Base-by-base conservation (phyloP, 2,329 filamentous ascomycete genomes). In the Epichloe brachyelytri region DNA sequence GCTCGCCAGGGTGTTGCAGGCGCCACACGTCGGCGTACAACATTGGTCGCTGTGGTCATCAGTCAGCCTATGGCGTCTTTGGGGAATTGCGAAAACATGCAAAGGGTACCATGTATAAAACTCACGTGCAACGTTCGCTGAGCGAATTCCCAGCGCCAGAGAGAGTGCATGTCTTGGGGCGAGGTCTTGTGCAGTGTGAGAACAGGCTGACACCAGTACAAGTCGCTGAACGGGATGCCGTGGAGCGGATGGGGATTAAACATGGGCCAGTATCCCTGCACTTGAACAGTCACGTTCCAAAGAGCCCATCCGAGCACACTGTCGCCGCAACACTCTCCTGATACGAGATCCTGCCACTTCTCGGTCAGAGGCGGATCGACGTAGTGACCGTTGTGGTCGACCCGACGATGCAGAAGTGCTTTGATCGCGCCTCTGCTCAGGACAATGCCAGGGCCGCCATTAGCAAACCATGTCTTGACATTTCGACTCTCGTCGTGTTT, bases 381-480 rank as follows among this genome's bases (percentile, higher is more conserved):
- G 47, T 68, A 73, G 48, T 71, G 63, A 1, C 69, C 67, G 46
- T 60, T 56, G 5, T 56, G 43, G 2, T 60, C 62, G 5, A 55
- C 57, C 53, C 64, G 58, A 43, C 67, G 41, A 73, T 68, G 34
- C 66, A 58, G 47, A 68, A 66, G 5, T 73, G 68, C 45, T 77
- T 68, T 51, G 68, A 68, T 56, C 70, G 68, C 61, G 82, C 64
- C 4, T 78, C 72, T 3, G 68, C 71, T 4, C 74, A 71, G n/a
- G 74, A 77, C 20, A 59, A 77, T 78, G n/a, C 78, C 78, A 40
- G 73, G 77, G 2, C 78, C 78, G 14, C 78, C 78, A 57, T 81
- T 78, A 15, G 73, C 77, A 55, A 80, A 80, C 2, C 69, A 64
- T 46, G 69, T 67, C 26, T 62, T 65, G 36, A 65, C 64, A 47